These are phyloP conservation scores for Phyllosticta citriasiana DNA, from an alignment of 2,329 filamentous ascomycete genomes.

Conservation along the genomic window DNA sequence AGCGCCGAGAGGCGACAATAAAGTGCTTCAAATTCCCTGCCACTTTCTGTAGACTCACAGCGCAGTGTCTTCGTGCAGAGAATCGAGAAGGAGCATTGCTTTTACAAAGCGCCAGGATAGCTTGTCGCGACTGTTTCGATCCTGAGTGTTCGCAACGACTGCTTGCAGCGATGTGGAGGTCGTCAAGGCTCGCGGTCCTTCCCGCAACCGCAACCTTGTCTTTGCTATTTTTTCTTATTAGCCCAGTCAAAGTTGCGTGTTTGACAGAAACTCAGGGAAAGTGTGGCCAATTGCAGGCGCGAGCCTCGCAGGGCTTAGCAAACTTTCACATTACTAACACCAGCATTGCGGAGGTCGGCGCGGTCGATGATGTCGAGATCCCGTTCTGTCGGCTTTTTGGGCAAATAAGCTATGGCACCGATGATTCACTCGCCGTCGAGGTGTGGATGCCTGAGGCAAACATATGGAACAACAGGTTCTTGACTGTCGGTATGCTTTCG, in stretches of 20 bases:
- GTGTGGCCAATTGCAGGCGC: background rate
- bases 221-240: background rate
- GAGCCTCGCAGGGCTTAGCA: background rate
- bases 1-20: background rate
- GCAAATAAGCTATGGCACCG: background rate
- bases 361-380: background rate
- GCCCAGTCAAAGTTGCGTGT: background rate
- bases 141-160: background rate
- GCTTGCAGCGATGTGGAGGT: background rate
- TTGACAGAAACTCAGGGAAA: background rate
- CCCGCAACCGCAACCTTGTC: background rate
- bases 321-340: background rate
- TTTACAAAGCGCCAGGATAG: background rate
- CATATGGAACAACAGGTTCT: slow-evolving; percentile 6
- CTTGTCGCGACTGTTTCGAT: background rate
- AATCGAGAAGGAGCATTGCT: background rate
- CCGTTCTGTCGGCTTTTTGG: slow-evolving; percentile 7
- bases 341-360: background rate
- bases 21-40: background rate
- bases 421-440: slow-evolving; percentile 4
- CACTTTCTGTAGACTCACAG: background rate
- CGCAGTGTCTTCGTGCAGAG: background rate
- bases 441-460: slow-evolving; percentile 5
- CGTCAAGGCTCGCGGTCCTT: background rate
- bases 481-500: slow-evolving; percentile 6